These are phyloP conservation scores for Septoria linicola DNA, from an alignment of 2,329 filamentous ascomycete genomes.

Conservation along the genomic window DNA sequence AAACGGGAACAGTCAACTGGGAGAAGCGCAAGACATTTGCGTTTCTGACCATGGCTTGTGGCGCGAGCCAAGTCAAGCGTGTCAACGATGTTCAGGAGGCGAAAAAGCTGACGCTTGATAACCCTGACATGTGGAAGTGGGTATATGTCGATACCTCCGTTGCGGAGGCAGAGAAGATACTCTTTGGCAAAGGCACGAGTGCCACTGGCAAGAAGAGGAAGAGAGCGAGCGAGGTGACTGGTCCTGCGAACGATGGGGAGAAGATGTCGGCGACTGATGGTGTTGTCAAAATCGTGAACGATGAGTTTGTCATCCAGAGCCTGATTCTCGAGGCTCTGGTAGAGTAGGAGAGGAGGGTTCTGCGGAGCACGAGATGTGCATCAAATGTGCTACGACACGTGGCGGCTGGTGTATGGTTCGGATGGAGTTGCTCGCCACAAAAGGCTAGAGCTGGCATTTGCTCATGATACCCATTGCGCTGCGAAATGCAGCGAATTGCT, in stretches of 20 bases:
- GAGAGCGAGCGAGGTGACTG: constrained; percentile 2
- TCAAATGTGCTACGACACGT: too few species aligned
- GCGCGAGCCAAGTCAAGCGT: constrained; percentile 64
- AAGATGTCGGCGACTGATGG: constrained; percentile 42
- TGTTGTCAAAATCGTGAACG: constrained; percentile 67
- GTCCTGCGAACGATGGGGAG: constrained; percentile 24
- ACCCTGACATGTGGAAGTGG: constrained; percentile 65
- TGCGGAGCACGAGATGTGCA: not conserved
- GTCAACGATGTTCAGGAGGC: constrained; percentile 68
- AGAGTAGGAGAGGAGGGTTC: constrained; percentile 42
- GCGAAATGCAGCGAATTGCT: constrained; percentile 1
- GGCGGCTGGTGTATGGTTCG: not conserved
- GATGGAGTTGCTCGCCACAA: not conserved
- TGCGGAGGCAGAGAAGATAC: constrained; percentile 53
- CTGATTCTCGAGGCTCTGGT: constrained; percentile 80
- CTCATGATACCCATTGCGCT: constrained; percentile 3
- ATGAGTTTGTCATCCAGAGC: constrained; percentile 90
- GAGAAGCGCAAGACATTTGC: constrained; percentile 69
- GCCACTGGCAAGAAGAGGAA: constrained; percentile 47
- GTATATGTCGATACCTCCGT: constrained; percentile 71
- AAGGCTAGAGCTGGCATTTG: not conserved
- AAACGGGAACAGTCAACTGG: constrained; percentile 55
- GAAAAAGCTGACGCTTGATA: constrained; percentile 56
- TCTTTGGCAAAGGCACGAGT: constrained; percentile 43
- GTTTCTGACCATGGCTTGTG: constrained; percentile 77